Conservation (phyloP, 306 rosid genomes). For the Sindora glabra region DNA sequence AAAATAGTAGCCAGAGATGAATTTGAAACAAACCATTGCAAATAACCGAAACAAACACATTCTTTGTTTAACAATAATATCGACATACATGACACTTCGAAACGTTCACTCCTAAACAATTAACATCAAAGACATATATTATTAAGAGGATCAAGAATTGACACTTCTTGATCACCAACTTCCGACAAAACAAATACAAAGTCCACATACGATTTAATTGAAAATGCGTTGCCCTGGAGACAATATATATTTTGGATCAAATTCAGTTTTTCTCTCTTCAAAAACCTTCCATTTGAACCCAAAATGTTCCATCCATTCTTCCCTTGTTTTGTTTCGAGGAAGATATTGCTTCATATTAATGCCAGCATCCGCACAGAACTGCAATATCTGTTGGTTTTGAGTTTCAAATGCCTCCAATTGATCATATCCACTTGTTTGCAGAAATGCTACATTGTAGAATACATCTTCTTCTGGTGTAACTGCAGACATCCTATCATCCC, state of each 20-base stretch:
- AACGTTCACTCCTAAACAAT: too few species aligned
- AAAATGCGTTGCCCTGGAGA: slow-evolving; percentile 49
- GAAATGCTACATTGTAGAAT: slow-evolving; percentile 25
- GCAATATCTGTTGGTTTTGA: slow-evolving; percentile 19
- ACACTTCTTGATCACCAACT: too few species aligned
- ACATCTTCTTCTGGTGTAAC: slow-evolving; percentile 36
- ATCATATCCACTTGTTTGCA: slow-evolving; percentile 18
- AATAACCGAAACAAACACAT: too few species aligned
- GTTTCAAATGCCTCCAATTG: slow-evolving; percentile 17
- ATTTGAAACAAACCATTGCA: too few species aligned
- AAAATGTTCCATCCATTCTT: slow-evolving; percentile 34
- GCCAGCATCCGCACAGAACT: slow-evolving; percentile 16
- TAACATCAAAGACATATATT: too few species aligned
- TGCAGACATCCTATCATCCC: slow-evolving; percentile 39
- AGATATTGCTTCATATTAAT: slow-evolving; percentile 28
- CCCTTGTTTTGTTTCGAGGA: slow-evolving; percentile 23
- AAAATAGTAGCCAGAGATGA: too few species aligned
- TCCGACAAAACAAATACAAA: too few species aligned
- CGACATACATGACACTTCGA: too few species aligned
- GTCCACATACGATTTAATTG: too few species aligned
- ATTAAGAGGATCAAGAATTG: too few species aligned
- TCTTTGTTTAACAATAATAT: too few species aligned
- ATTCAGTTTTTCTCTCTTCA: slow-evolving; percentile 13
- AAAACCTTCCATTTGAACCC: slow-evolving; percentile 39
- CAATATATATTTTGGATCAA: slow-evolving; percentile 35